phyloP scores from a whole-genome alignment of 1,139 yeast species.

The Diutina sp. region DNA sequence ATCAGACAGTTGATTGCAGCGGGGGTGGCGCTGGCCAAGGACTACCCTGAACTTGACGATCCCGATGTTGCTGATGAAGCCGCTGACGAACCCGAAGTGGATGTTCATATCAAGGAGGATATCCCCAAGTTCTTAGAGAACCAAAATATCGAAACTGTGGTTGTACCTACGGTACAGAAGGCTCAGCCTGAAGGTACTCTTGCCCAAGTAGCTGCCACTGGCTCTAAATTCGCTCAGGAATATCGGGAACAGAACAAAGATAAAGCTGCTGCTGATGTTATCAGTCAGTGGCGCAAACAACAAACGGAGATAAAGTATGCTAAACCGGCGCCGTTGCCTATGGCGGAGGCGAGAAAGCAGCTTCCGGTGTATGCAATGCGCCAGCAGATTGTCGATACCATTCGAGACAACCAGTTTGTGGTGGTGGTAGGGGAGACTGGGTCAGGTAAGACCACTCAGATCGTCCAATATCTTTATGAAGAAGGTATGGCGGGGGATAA shows the following conservation, averaged over 20 bases:
- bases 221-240: slow-evolving; percentile 58
- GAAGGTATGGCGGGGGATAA: slow-evolving; percentile 55
- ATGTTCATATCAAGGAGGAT: slow-evolving; percentile 57
- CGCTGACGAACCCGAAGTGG: slow-evolving; percentile 17
- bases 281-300: slow-evolving; percentile 38
- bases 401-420: slow-evolving; percentile 32
- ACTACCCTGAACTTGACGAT: slow-evolving; percentile 48
- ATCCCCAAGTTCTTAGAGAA: slow-evolving; percentile 68
- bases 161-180: slow-evolving; percentile 39
- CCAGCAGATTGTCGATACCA: slow-evolving; percentile 39
- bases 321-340: slow-evolving; percentile 36
- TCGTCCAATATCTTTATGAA: slow-evolving; percentile 55
- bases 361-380: slow-evolving; percentile 68
- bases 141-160: slow-evolving; percentile 7
- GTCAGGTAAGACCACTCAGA: slow-evolving; percentile 35
- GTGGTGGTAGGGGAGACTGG: slow-evolving; percentile 31
- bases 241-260: slow-evolving; percentile 31
- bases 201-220: slow-evolving; percentile 63
- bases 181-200: slow-evolving; percentile 73
- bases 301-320: slow-evolving; percentile 30
- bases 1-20: slow-evolving; percentile 70
- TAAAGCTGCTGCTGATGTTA: slow-evolving; percentile 11
- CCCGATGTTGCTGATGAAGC: slow-evolving; percentile 13
- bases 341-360: slow-evolving; percentile 53
- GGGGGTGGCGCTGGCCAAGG: slow-evolving; percentile 59